These are phyloP conservation scores for Starmerella kuoi DNA, from an alignment of 805 yeast species.

Conservation along the genomic window DNA sequence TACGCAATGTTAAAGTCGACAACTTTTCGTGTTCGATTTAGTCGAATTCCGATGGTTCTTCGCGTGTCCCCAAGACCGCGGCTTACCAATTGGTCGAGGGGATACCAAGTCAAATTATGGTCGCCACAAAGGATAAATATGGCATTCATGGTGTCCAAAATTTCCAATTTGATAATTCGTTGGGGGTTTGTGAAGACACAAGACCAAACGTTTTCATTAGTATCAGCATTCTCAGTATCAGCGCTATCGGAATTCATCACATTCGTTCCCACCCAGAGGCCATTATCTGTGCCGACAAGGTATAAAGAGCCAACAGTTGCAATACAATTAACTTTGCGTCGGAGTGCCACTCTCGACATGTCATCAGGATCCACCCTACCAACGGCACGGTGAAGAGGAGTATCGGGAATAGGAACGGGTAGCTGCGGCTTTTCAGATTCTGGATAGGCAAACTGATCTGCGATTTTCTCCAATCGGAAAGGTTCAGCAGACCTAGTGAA, in stretches of 20 bases:
- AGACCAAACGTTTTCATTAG: conserved; percentile 38
- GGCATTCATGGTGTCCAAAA: conserved; percentile 42
- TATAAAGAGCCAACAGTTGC: conserved; percentile 31
- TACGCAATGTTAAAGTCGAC: conserved; percentile 52
- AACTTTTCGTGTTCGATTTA: conserved; percentile 34
- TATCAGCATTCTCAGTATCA: conserved; percentile 20
- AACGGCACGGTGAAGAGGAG: conserved; percentile 30
- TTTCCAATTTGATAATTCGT: conserved; percentile 42
- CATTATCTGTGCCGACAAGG: conserved; percentile 50
- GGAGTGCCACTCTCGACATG: conserved; percentile 24
- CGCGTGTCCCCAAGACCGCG: conserved; percentile 19
- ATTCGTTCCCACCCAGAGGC: conserved; percentile 42
- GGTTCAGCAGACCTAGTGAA: conserved; percentile 38
- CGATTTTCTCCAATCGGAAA: conserved; percentile 40
- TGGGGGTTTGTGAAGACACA: conserved; percentile 33
- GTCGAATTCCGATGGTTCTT: conserved; percentile 36
- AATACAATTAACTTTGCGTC: conserved; percentile 33
- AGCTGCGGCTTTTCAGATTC: conserved; percentile 35
- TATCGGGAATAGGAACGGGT: conserved; percentile 26
- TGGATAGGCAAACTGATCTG: conserved; percentile 59
- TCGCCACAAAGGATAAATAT: conserved; percentile 48
- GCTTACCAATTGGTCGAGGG: conserved; percentile 45
- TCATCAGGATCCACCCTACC: conserved; percentile 3
- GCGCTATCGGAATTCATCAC: too few species aligned
- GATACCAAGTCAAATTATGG: conserved; percentile 47